Base-by-base conservation (phyloP, 768 basidiomycete genomes). In the Calocera cornea region DNA sequence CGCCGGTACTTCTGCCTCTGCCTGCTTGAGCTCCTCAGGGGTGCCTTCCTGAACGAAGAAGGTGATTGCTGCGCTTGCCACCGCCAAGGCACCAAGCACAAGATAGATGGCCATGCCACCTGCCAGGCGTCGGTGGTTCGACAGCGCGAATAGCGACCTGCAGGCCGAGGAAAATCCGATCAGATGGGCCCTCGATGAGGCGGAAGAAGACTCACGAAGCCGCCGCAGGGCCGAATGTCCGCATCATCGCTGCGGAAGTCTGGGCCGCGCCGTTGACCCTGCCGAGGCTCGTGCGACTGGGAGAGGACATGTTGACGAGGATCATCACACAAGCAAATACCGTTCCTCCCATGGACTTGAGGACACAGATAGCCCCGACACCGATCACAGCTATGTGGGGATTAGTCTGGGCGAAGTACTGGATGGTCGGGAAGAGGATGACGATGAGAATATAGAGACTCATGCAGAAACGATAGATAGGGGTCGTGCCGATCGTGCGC, bases 341-440 rank as follows among this genome's bases (percentile, higher is more conserved):
- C 16, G 54, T 60, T 33, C 54, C 54, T 11, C 54, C 54, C 54
- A 60, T 60, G 14, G 54, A 60, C 31, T 60, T 60, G 2, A 60
- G 54, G 14, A 60, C 27, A 33, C 14, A 12, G 27, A 60, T 60
- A 11, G 31, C 27, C 24, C 54, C 54, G 10, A 60, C 54, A 16
- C 54, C 54, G 14, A 60, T 19, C 10, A 60, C 5, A 16, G 54
- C 54, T 5, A 22, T 5, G 2, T 19, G 54, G 10, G 54, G 24
- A 33, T 33, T 60, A 29, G 31, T 60, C 14, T 5, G 54, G 19
- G 54, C 54, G 27, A 60, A 5, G 31, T 27, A 27, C 7, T 60
- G 54, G 3, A 68, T 63, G 34, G 44, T 31, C 36, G 68, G 68
- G 66, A 69, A 69, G 19, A 69, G 66, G 63, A 34, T 2, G 29